Base-by-base conservation (phyloP, 2,329 filamentous ascomycete genomes). In the Cladorrhinum sp. region DNA sequence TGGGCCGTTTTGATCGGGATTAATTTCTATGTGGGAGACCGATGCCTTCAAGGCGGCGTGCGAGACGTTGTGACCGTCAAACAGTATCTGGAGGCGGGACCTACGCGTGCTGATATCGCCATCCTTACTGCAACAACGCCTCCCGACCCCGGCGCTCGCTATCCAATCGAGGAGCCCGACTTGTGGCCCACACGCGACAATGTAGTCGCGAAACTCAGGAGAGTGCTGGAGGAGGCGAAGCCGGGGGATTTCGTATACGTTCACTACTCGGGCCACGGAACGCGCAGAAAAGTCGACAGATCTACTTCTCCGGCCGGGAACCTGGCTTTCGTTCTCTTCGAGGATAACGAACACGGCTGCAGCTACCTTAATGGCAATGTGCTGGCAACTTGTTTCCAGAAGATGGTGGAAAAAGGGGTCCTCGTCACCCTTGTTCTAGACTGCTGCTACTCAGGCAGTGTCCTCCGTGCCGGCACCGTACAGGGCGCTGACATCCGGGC, bases 361-460 rank as follows among this genome's bases (percentile, higher is more conserved):
- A n/a, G n/a, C n/a, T n/a, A n/a, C n/a, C 18, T 30, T 21, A 18
- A 53, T 33, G 57, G 23, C 20, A 16, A 18, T 4, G 21, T 18
- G 9, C 24, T 58, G 8, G 56, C 42, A 18, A 28, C 14, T 30
- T 53, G 23, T 20, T 42, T 58, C 56, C 7, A 33, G 7, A 26
- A 18, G 5, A 59, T 59, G 51, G 58, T 55, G 36, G 24, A 20
- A 21, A 33, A 59, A 23, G 36, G 52, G 14, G 50, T 59, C 9
- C 16, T 55, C 7, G 58, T 59, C 36, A 59, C 58, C 24, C 2
- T 59, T 2, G 58, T 59, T 14, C 23, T 59, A 9, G 58, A 59
- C 39, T 59, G 58, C 24, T 60, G 58, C 33, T 46, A 12, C 33
- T 51, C 58, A 20, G 58, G 58, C 36, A 60, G 53, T 23, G 53